Base-by-base conservation (phyloP, 2,329 filamentous ascomycete species). In the Cercospora brassicicola region DNA sequence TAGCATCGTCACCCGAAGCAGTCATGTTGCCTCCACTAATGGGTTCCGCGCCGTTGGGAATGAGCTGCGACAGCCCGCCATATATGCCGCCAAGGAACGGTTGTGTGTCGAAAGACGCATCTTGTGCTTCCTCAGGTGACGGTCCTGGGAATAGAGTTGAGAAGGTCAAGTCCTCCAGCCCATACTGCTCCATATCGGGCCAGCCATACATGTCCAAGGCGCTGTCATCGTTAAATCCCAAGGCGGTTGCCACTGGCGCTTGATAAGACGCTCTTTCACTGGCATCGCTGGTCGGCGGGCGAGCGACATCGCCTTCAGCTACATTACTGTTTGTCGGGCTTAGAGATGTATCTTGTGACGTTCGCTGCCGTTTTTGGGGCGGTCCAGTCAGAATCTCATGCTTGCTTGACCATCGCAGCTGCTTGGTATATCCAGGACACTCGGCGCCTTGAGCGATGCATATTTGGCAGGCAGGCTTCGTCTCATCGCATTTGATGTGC, bases 361-460 rank as follows among this genome's bases (percentile, higher is more conserved):
- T 63, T 28, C 61, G 42, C 48, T 63, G 53, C 23, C 53, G 64
- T 30, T 65, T 72, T 11, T 80, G 61, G 8, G 45, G 61, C n/a
- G 61, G 61, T 3, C 61, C 77, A 42, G 78, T 78, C 62, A 80
- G 79, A n/a, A 82, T 78, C 71, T 84, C 82, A 73, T 84, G 82
- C 70, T 84, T 84, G 57, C 80, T 81, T 9, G 81, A 83, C 82
- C 82, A 84, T 61, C 82, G 81, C 55, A 84, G 72, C 60, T 79
- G 80, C 73, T 82, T 81, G 71, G 80, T 79, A 61, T 83, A 84
- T 5, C 82, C 82, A 33, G 82, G 82, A 68, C 82, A 84, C 28
- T 76, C 68, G n/a, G 80, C 76, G 33, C 80, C 80, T 30, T 80
- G 78, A 62, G 79, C 81, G 60, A 77, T 77, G 73, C 82, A 84